phyloP scores from a whole-genome alignment of 148 eudicot species.

The Rhododendron williamsianum region DNA sequence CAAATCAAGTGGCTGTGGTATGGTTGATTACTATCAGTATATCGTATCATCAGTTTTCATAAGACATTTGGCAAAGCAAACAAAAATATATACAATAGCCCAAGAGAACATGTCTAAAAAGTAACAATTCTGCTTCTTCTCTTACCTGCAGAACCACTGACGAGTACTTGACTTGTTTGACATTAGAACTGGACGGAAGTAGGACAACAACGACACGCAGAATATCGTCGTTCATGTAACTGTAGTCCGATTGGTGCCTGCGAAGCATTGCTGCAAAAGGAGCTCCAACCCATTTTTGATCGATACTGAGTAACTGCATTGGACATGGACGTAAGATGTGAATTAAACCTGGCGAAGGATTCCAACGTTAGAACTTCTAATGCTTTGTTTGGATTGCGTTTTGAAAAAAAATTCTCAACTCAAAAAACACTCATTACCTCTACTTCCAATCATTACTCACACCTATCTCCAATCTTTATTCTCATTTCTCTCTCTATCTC shows the following conservation, averaged over 20 bases:
- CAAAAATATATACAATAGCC: background rate
- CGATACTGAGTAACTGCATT: constrained; percentile 69
- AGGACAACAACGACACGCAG: constrained; percentile 55
- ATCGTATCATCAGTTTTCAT: background rate
- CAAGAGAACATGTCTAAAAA: background rate
- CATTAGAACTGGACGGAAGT: constrained; percentile 49
- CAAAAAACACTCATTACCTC: too few relatives aligned
- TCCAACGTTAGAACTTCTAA: background rate
- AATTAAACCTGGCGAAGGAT: background rate
- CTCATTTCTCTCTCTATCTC: too few relatives aligned
- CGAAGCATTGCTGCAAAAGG: constrained; percentile 92
- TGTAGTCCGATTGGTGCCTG: constrained; percentile 50
- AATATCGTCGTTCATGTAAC: constrained; percentile 36
- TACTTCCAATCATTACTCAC: too few relatives aligned
- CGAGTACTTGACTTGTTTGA: constrained; percentile 71
- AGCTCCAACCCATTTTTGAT: constrained; percentile 88
- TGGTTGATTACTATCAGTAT: constrained; percentile 10
- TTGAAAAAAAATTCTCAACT: too few relatives aligned
- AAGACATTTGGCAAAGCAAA: background rate
- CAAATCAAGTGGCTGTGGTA: constrained; percentile 75
- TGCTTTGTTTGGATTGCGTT: too few relatives aligned
- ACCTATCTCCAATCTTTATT: too few relatives aligned
- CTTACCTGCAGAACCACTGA: constrained; percentile 84
- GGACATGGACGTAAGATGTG: background rate
- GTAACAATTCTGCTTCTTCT: background rate